Conservation (phyloP, 306 rosid species). For the Quercus engelmannii region DNA sequence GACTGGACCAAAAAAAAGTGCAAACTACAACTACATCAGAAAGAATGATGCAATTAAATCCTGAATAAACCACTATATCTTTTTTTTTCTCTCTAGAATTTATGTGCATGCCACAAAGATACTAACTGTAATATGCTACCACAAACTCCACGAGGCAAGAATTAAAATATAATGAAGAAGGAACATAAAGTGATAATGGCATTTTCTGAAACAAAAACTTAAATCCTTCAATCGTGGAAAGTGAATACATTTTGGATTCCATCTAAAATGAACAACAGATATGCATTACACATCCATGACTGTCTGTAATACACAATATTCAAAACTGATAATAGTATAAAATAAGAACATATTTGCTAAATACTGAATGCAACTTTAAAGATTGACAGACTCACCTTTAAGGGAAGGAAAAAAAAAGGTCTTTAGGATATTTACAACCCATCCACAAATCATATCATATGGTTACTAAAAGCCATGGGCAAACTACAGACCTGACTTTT, state of each 20-base stretch:
- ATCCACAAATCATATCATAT: background rate
- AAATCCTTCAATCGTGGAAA: background rate
- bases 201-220: background rate
- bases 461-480: background rate
- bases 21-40: background rate
- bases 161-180: background rate
- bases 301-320: background rate
- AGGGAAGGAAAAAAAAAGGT: background rate
- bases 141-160: background rate
- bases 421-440: background rate
- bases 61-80: background rate
- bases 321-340: background rate
- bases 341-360: background rate
- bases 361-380: constrained; percentile 1
- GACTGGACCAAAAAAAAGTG: background rate
- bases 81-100: background rate
- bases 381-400: background rate
- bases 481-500: constrained; percentile 79
- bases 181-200: background rate
- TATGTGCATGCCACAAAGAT: background rate
- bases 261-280: background rate
- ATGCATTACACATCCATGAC: background rate
- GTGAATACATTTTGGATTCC: background rate
- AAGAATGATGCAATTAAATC: background rate
- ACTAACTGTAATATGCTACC: background rate